Base-by-base conservation (phyloP, 768 basidiomycete species). In the Lentinus brumalis region DNA sequence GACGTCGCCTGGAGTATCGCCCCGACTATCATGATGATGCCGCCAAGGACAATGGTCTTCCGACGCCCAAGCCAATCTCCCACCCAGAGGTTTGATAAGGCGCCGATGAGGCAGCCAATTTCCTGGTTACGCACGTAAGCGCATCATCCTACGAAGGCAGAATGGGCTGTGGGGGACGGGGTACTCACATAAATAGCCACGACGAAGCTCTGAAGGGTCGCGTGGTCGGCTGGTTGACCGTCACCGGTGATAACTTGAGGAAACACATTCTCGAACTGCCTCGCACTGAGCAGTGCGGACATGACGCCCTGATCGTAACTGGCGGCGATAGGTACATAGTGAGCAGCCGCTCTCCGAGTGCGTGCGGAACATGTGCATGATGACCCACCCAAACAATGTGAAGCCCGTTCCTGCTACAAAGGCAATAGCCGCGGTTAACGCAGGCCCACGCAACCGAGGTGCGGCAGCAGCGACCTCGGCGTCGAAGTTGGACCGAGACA, bases 291-390 rank as follows among this genome's bases (percentile, higher is more conserved):
- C 21, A 87, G 74, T 16, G 86, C 84, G n/a, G 82, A 83, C 86
- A 88, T 86, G 35, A 87, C 87, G 45, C 86, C 86, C 68, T 88
- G 87, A 66, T 88, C 87, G 72, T 87, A 88, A 30, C 84, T 85
- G 51, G 14, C 26, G 1, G 42, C 7, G 14, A n/a, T 29, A 18
- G 50, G 41, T 7, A 5, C 41, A 46, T 10, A 38, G 5, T 60
- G 39, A 52, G 50, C 29, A n/a, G n/a, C 2, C 11, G 14, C 30
- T 16, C 15, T 29, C 29, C n/a, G 7, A 15, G 26, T 35, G 18
- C 30, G 50, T 21, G 30, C 38, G 16, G 44, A 53, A 45, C 16
- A 52, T 32, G 6, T 10, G 29, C 15, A 63, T 76, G 51, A 26
- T 35, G 35, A 35, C 35, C 6, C 64, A 83, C 78, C 87, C 86